Percentiles rank a stretch among this genome's conserved stretches.
These are phyloP conservation scores for Phytophthora pinifolia DNA, from an alignment of 352 stramenopile genomes.

Conservation along the genomic window DNA sequence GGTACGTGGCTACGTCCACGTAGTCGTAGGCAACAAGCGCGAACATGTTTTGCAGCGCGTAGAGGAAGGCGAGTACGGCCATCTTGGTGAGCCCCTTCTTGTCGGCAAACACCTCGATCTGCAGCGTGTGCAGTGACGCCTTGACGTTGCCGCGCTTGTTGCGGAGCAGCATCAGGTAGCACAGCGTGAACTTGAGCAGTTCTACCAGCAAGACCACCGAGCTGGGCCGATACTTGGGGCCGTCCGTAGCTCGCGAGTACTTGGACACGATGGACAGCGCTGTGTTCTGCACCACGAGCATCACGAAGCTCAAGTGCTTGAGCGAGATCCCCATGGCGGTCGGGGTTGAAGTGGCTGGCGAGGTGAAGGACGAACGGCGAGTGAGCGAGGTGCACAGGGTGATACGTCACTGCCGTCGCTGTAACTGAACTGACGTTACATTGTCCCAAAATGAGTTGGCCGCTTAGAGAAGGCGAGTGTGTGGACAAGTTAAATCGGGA, in stretches of 20 bases:
- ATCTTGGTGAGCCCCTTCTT: conserved; percentile 82
- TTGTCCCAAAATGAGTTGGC: neutral
- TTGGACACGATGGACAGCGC: conserved; percentile 87
- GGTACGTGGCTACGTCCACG: conserved; percentile 88
- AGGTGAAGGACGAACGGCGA: conserved; percentile 17
- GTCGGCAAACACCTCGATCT: conserved; percentile 81
- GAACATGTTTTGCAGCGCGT: conserved; percentile 88
- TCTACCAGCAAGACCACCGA: conserved; percentile 84
- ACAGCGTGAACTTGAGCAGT: conserved; percentile 81
- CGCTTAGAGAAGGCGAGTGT: neutral
- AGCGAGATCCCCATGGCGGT: conserved; percentile 43
- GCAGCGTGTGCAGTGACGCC: conserved; percentile 59
- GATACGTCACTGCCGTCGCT: no score
- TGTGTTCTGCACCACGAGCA: conserved; percentile 89
- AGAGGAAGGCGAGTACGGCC: conserved; percentile 82
- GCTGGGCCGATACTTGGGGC: conserved; percentile 82
- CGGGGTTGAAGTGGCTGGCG: no score
- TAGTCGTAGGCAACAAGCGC: conserved; percentile 88
- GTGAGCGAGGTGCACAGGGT: no score
- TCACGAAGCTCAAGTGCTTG: conserved; percentile 82
- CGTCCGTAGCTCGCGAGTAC: conserved; percentile 69
- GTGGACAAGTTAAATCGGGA: neutral
- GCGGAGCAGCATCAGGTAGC: conserved; percentile 70
- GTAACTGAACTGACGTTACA: no score
- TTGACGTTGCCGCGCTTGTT: conserved; percentile 59